Evolutionary conservation across 1,139 yeast species (phyloP), one percentile per base, ranked within the genome.

Genomic region (Kodamaea suecica): DNA sequence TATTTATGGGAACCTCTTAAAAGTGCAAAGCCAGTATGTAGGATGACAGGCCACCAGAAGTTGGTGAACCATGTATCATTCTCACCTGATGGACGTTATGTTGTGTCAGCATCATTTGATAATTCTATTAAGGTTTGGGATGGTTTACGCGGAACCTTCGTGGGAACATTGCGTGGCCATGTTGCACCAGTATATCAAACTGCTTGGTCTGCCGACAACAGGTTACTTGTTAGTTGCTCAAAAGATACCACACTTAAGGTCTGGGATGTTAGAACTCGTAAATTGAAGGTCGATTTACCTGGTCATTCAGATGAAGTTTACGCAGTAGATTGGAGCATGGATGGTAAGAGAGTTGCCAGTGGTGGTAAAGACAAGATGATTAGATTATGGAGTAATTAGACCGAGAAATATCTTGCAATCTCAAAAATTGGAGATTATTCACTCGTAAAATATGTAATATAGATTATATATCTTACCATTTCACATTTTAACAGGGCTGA

Each of bases 31-130:
- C 98, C 98, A 1, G 60, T 92, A 6, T 79, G 87, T 39, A 75
- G 98, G 52, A 84, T 92, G 94, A 88, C 96, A 1, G 99, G 99
- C 17, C 99, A 92, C 60, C 98, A 92, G 56, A 92, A 92, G 60
- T 70, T 90, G 24, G 98, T 92, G 17, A 92, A 92, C 54, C 97
- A 92, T 57, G 99, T 92, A 5, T 80, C 90, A 6, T 92, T 92
- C 55, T 84, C 96, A 1, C 98, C 99, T 3, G 97, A 92, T 58
- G 97, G 97, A 6, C 75, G 96, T 46, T 74, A 77, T 49, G 76
- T 94, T 35, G 95, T 92, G 1, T 86, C 96, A 9, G 90, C 96
- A 4, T 87, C 97, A 1, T 92, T 92, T 56, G 99, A 92, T 59
- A 92, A 92, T 59, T 85, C 95, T 2, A 79, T 94, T 47, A 92